Evolutionary conservation across 2,329 filamentous ascomycete genomes (phyloP), one percentile per base, ranked within the genome.

Genomic region (Diplodia sapinea): DNA sequence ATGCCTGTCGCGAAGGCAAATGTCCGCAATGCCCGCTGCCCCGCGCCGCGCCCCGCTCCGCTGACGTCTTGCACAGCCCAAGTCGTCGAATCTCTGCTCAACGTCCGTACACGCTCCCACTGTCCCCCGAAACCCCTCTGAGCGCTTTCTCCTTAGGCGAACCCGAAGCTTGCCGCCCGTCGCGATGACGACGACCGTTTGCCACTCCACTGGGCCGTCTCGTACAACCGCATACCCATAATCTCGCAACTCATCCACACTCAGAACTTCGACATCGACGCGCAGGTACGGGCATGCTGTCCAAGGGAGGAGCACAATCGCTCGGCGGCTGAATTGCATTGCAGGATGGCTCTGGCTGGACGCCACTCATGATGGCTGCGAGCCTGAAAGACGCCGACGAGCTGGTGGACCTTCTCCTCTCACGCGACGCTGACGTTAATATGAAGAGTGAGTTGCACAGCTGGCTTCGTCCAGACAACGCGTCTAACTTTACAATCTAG

Each of bases 131-230:
- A 9, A 13, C 7, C 49, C 57, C 36, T 38, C 36, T 38, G 36
- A 12, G 8, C 36, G 8, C 36, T 12, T 51, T 31, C 50, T n/a
- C 31, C 20, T 4, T 55, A 94, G 90, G 88, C 89, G 72, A 93
- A 96, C 75, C 89, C 91, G 2, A 94, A 91, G 74, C 86, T 96
- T 49, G 89, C 92, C 31, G 84, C 82, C 68, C 88, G 89, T 74
- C 83, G 82, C 74, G 95, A 99, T 74, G 90, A 92, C 59, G 95
- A 99, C 78, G 92, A 93, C 17, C 91, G 95, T 54, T 87, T 97
- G 47, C 90, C 95, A 2, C 88, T 98, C 68, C 95, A 99, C 83
- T 99, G 95, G 95, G 94, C 95, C 0, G 88, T 89, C 1, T 95
- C 94, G 26, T 91, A 91, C 78, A 96, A 95, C 77, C 89, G 88